Conservation (phyloP, 2,329 filamentous ascomycete genomes). For the Emmonsia crescens region DNA sequence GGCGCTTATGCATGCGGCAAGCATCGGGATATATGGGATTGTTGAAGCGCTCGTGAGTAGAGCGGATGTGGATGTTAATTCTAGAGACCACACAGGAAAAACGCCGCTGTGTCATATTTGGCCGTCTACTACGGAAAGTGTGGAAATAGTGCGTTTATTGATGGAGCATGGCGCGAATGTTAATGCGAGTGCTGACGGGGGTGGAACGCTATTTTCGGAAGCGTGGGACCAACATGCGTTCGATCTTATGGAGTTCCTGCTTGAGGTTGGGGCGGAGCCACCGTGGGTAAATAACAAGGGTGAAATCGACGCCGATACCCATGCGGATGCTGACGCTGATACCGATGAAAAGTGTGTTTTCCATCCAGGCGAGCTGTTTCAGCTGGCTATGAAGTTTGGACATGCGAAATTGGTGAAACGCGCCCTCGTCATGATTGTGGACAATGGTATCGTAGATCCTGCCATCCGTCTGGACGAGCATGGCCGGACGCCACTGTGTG, state of each 20-base stretch:
- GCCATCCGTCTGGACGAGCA: neutral
- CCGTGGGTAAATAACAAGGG: neutral
- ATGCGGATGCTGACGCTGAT: neutral
- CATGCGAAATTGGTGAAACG: neutral
- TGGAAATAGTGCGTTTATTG: neutral
- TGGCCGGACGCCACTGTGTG: neutral
- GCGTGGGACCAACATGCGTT: neutral
- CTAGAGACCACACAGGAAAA: neutral
- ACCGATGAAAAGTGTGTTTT: neutral
- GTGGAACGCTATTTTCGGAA: constrained; percentile 4
- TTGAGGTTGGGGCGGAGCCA: neutral
- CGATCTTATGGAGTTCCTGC: neutral
- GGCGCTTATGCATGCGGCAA: neutral
- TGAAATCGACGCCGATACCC: neutral
- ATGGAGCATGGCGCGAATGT: neutral
- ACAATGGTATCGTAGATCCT: neutral
- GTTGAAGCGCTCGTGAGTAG: neutral
- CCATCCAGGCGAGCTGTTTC: neutral
- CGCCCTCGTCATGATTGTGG: neutral
- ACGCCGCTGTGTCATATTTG: neutral
- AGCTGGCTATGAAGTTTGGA: neutral
- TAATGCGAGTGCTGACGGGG: constrained; percentile 3
- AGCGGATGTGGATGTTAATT: neutral
- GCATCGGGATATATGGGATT: neutral
- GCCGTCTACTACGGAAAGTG: neutral